phyloP scores from a whole-genome alignment of 257 asterid genomes.

The Solanum stenotomum region DNA sequence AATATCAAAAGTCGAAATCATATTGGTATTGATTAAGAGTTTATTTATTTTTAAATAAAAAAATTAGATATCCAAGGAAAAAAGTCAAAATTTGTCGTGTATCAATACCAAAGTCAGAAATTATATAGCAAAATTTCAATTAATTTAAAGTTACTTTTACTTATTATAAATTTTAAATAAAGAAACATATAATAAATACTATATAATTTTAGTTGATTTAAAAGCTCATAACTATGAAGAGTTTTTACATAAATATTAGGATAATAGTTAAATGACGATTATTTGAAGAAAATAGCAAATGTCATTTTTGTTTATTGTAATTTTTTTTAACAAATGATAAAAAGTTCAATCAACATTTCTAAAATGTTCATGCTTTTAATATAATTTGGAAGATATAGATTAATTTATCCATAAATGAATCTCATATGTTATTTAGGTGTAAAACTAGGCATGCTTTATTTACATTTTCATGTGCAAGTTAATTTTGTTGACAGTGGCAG shows the following conservation, averaged over 20 bases:
- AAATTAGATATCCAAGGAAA: background rate
- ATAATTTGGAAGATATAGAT: background rate
- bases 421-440: background rate
- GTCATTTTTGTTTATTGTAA: background rate
- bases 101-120: background rate
- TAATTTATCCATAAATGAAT: background rate
- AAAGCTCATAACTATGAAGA: background rate
- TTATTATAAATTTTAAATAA: background rate
- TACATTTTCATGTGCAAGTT: background rate
- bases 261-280: background rate
- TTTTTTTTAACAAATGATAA: background rate
- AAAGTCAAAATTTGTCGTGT: background rate
- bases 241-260: background rate
- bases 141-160: background rate
- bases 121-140: background rate
- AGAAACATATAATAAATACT: background rate
- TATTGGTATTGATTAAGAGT: background rate
- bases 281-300: background rate
- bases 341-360: background rate
- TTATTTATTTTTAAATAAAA: background rate
- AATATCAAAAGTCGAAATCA: background rate
- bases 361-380: background rate
- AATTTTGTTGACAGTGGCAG: constrained; percentile 53
- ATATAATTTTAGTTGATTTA: background rate
- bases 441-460: background rate